Base-by-base conservation (phyloP, 352 stramenopile species). In the Globisporangium nodosum region DNA sequence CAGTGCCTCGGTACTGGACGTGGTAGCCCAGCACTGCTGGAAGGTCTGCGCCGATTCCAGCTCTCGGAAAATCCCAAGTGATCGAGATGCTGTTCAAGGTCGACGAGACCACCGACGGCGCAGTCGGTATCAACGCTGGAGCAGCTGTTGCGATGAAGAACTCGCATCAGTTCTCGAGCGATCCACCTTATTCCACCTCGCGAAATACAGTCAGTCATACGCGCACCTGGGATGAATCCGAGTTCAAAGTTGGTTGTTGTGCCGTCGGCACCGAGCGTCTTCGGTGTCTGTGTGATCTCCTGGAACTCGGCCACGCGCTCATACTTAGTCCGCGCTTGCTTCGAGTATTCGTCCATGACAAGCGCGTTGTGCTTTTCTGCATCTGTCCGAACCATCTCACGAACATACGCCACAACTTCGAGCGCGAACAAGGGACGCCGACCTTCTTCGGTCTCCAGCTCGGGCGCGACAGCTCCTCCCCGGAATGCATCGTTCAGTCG, bases 401-500 rank as follows among this genome's bases (percentile, higher is more conserved):
- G n/a, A 6, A 88, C 73, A 50, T 83, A 88, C n/a, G 61, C 21
- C 11, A 65, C 46, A 21, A 90, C 43, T n/a, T 81, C 60, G 6
- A 60, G 65, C 1, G 58, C 68, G 9, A 61, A 59, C n/a, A 88
- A 52, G 0, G 33, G 48, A 0, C 57, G 49, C 24, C 67, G 45
- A 4, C 51, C n/a, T 39, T 70, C 56, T 11, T 77, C 64, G 21
- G 68, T 53, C 12, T 83, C 62, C 1, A 84, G 50, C 6, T 58
- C 48, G 20, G 58, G 39, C 24, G 20, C 45, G 6, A 67, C 53
- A 15, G 64, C 82, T 5, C 63, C 79, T 35, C 81, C 78, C 33
- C 73, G 76, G 65, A 89, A 92, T 0, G 74, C 82, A 54, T 90
- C 78, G 9, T 72, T 71, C 12, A 92, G 56, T 9, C 79, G 74